Percentiles rank a stretch among this genome's conserved stretches.
Conservation (phyloP, 23 red algal genomes). For the Gracilaria vermiculophylla region DNA sequence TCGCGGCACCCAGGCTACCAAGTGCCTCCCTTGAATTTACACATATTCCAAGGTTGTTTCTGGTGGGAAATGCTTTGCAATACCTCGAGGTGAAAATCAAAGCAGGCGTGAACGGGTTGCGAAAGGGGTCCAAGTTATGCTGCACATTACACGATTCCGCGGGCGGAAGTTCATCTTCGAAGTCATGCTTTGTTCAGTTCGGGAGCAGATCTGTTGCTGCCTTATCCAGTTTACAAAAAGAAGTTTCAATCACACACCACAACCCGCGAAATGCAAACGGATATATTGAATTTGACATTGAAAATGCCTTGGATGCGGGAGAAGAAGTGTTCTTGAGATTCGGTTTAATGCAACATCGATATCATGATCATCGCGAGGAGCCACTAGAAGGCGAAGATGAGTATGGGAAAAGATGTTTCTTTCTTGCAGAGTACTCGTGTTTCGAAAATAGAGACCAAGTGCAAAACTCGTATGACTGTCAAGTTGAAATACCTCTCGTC, state of each 20-base stretch:
- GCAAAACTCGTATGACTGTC: slow-evolving; percentile 28
- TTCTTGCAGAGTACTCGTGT: slow-evolving; percentile 2
- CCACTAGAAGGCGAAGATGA: background rate
- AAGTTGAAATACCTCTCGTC: background rate
- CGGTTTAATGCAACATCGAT: background rate
- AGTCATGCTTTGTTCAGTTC: slow-evolving; percentile 16
- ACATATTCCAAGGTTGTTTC: slow-evolving; percentile 1
- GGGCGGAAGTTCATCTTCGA: background rate
- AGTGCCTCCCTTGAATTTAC: slow-evolving; percentile 34
- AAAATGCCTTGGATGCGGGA: background rate
- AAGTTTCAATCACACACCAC: background rate
- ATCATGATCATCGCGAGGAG: background rate
- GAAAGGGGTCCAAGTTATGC: slow-evolving; percentile 18
- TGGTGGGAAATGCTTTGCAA: slow-evolving; percentile 23
- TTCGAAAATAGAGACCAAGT: background rate
- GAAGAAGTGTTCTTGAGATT: background rate
- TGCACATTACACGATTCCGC: slow-evolving; percentile 9
- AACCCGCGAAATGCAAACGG: background rate
- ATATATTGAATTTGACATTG: background rate
- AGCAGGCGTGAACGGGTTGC: slow-evolving; percentile 51
- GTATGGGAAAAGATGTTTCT: background rate
- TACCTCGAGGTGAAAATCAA: slow-evolving; percentile 47
- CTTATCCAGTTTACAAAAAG: background rate
- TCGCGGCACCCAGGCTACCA: slow-evolving; percentile 31
- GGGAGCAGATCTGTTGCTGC: slow-evolving; percentile 1